Evolutionary conservation across 352 stramenopile genomes (phyloP).

Genomic region (Elongisporangium anandrum): DNA sequence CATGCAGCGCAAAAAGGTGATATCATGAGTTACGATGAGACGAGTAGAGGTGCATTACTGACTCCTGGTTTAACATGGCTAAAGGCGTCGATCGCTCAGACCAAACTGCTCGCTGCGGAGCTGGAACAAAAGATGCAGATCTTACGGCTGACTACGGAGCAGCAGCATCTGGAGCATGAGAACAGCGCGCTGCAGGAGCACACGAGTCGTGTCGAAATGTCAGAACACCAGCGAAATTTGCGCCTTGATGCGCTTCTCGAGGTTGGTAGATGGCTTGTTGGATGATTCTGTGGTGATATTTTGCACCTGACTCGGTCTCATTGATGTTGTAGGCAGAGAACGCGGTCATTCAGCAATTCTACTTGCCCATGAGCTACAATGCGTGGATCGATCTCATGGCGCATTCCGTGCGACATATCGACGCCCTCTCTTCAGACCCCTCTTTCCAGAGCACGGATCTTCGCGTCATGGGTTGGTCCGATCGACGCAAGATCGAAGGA

Average conservation of each 20-base stretch:
- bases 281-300: too few relatives aligned
- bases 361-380: conserved; percentile 18
- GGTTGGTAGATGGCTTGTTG: too few relatives aligned
- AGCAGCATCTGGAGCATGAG: conserved; percentile 28
- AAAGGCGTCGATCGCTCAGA: conserved; percentile 21
- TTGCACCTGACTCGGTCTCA: too few relatives aligned
- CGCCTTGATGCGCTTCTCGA: conserved; percentile 4
- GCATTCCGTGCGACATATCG: conserved; percentile 26
- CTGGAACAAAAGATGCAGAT: conserved; percentile 34
- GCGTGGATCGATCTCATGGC: conserved; percentile 31
- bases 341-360: conserved; percentile 22
- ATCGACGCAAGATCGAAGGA: conserved; percentile 32
- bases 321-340: conserved; percentile 16
- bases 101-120: conserved; percentile 26
- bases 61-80: neutral
- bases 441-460: conserved; percentile 25
- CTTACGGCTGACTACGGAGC: conserved; percentile 29
- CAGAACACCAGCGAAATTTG: neutral
- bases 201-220: neutral
- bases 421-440: conserved; percentile 21
- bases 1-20: conserved; percentile 47
- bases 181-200: conserved; percentile 22
- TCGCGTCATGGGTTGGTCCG: conserved; percentile 43
- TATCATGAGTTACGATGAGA: neutral
- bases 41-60: neutral